phyloP scores from a whole-genome alignment of 352 stramenopile genomes.

The Phytophthora europaea region DNA sequence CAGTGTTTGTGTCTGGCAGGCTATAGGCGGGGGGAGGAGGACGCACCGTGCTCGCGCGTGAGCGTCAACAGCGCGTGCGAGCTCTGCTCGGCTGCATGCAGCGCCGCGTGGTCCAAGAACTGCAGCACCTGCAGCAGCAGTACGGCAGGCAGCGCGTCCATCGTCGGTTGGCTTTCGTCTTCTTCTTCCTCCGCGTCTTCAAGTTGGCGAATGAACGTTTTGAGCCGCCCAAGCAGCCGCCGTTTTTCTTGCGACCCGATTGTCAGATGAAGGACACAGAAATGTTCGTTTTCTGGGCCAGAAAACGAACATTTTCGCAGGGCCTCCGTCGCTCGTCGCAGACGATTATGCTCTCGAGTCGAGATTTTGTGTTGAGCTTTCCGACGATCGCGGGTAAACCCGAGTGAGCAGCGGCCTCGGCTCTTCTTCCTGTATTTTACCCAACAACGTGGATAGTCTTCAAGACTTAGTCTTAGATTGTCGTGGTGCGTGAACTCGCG shows the following conservation, averaged over 20 bases:
- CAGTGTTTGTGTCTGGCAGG: neutral
- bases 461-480: too few relatives aligned
- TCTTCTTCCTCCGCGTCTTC: conserved; percentile 33
- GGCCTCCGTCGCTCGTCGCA: conserved; percentile 8
- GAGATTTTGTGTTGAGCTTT: neutral
- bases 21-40: neutral
- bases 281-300: neutral
- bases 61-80: conserved; percentile 43
- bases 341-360: conserved; percentile 17
- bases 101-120: conserved; percentile 62
- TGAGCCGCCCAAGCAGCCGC: conserved; percentile 11
- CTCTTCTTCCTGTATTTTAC: neutral
- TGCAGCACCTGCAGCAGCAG: conserved; percentile 62
- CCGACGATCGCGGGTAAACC: too few relatives aligned
- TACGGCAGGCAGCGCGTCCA: conserved; percentile 54
- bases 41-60: conserved; percentile 52
- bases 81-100: conserved; percentile 66
- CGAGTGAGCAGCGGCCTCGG: neutral
- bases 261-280: neutral
- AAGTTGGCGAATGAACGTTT: conserved; percentile 41
- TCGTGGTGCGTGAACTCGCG: neutral
- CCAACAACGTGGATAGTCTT: neutral
- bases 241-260: conserved; percentile 2
- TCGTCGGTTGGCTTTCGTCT: conserved; percentile 7
- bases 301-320: conserved; percentile 17